These are phyloP conservation scores for Xylaria sp. DNA, from an alignment of 2,329 filamentous ascomycete species.

Conservation along the genomic window DNA sequence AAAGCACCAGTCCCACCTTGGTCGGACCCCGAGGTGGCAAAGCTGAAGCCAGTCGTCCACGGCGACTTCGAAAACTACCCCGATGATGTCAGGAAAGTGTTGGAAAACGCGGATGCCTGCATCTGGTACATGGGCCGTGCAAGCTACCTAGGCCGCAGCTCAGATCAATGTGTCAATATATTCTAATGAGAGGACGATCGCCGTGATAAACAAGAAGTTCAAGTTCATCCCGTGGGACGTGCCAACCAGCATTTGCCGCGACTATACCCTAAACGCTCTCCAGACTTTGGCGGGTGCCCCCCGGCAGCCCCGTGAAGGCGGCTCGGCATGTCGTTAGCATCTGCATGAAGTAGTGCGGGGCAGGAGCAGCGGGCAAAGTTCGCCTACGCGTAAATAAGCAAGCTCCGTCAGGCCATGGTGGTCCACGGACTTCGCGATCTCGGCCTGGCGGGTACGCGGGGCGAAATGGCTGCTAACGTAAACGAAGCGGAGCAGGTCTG, in stretches of 20 bases:
- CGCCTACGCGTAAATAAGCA: too few relatives aligned
- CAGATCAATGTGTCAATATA: too few relatives aligned
- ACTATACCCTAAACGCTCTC: conserved; percentile 38
- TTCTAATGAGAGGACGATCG: conserved; percentile 32
- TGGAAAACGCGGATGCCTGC: conserved; percentile 39
- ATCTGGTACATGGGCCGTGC: conserved; percentile 44
- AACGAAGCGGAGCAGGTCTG: too few relatives aligned
- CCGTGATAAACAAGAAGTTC: conserved; percentile 35
- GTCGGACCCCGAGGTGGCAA: conserved; percentile 19
- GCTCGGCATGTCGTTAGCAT: too few relatives aligned
- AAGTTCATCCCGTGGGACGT: conserved; percentile 32
- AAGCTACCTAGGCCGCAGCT: too few relatives aligned
- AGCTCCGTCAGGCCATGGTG: conserved; percentile 30
- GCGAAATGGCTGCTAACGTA: too few relatives aligned
- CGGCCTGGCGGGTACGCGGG: conserved; percentile 32
- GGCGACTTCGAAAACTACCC: conserved; percentile 39
- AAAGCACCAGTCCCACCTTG: conserved; percentile 13
- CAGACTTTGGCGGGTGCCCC: conserved; percentile 30
- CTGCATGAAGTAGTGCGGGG: too few relatives aligned
- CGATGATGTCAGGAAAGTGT: conserved; percentile 35
- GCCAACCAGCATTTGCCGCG: conserved; percentile 38
- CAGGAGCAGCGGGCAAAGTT: too few relatives aligned
- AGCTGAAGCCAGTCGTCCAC: conserved; percentile 38
- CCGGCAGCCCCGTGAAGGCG: too few relatives aligned
- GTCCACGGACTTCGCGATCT: conserved; percentile 35